Percentiles rank a stretch among this genome's conserved stretches.
Conservation (phyloP, 768 basidiomycete species). For the Hydnomerulius pinastri region DNA sequence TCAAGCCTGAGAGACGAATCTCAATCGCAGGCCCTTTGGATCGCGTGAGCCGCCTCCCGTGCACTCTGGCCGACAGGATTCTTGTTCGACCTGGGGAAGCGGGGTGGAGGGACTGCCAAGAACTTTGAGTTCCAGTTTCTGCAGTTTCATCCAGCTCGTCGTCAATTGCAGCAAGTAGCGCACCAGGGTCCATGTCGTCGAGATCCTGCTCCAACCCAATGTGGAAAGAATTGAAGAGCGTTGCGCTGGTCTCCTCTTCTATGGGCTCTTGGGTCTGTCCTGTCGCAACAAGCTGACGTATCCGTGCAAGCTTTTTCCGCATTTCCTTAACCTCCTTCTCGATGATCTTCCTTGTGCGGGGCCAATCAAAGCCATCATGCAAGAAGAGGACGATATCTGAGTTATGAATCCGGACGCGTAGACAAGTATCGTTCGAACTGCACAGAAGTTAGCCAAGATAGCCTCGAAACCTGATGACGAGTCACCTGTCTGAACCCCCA, state of each 20-base stretch:
- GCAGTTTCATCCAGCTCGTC: conserved; percentile 79
- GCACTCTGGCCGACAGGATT: conserved; percentile 39
- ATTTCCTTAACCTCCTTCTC: conserved; percentile 89
- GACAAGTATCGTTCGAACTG: conserved; percentile 48
- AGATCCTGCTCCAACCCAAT: conserved; percentile 84
- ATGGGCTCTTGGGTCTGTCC: conserved; percentile 85
- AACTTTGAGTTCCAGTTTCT: conserved; percentile 78
- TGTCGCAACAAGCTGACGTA: conserved; percentile 86
- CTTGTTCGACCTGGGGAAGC: conserved; percentile 44
- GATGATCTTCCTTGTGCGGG: conserved; percentile 78
- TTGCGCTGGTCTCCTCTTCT: conserved; percentile 67
- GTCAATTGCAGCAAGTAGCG: conserved; percentile 89
- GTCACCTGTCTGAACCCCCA: conserved; percentile 51
- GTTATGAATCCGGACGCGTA: conserved; percentile 59
- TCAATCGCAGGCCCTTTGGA: conserved; percentile 84
- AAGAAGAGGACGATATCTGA: conserved; percentile 70
- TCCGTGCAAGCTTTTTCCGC: conserved; percentile 81
- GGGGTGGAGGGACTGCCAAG: conserved; percentile 86
- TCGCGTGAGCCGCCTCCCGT: conserved; percentile 64
- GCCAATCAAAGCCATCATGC: conserved; percentile 97
- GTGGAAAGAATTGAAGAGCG: conserved; percentile 93
- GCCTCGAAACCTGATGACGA: background rate
- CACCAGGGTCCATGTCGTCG: conserved; percentile 72
- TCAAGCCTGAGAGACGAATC: conserved; percentile 66
- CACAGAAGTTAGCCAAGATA: conserved; percentile 6